Conservation (phyloP, 2,329 filamentous ascomycete species). For the Fusarium concolor region DNA sequence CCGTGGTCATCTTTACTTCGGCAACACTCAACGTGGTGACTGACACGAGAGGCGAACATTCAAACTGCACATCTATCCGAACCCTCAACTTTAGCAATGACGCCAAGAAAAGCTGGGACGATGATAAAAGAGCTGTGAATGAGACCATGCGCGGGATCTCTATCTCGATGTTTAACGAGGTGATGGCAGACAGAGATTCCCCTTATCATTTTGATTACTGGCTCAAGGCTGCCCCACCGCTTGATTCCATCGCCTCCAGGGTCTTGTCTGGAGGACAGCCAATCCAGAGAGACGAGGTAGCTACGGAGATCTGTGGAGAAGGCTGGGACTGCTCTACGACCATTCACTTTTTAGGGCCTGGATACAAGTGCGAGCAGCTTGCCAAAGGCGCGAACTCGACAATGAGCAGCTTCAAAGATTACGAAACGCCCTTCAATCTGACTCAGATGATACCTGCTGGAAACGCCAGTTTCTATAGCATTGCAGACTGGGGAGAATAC, state of each 20-base stretch:
- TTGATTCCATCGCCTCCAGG: slow-evolving; percentile 23
- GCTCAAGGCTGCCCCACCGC: slow-evolving; percentile 15
- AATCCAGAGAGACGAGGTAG: slow-evolving; percentile 27
- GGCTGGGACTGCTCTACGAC: slow-evolving; percentile 40
- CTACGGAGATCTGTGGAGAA: slow-evolving; percentile 27
- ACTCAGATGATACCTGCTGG: slow-evolving; percentile 20
- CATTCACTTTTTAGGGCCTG: slow-evolving; percentile 32
- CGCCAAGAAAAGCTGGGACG: slow-evolving; percentile 12
- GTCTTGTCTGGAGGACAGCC: slow-evolving; percentile 30
- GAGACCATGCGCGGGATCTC: slow-evolving; percentile 31
- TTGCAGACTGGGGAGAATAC: slow-evolving; percentile 31
- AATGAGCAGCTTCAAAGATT: slow-evolving; percentile 8
- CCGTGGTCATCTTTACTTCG: slow-evolving; percentile 37
- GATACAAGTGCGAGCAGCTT: slow-evolving; percentile 37
- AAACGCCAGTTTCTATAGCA: slow-evolving; percentile 22
- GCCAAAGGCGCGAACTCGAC: not conserved
- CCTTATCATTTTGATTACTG: slow-evolving; percentile 32
- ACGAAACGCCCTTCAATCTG: slow-evolving; percentile 29
- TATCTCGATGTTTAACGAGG: slow-evolving; percentile 27
- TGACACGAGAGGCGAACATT: not conserved
- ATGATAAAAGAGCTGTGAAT: slow-evolving; percentile 3
- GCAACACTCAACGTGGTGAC: slow-evolving; percentile 27
- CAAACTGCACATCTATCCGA: slow-evolving; percentile 22
- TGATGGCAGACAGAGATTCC: not conserved
- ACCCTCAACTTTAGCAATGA: slow-evolving; percentile 40